phyloP scores from a whole-genome alignment of 1,284 basidiomycete genomes.

The Tetrapyrgos nigripes region DNA sequence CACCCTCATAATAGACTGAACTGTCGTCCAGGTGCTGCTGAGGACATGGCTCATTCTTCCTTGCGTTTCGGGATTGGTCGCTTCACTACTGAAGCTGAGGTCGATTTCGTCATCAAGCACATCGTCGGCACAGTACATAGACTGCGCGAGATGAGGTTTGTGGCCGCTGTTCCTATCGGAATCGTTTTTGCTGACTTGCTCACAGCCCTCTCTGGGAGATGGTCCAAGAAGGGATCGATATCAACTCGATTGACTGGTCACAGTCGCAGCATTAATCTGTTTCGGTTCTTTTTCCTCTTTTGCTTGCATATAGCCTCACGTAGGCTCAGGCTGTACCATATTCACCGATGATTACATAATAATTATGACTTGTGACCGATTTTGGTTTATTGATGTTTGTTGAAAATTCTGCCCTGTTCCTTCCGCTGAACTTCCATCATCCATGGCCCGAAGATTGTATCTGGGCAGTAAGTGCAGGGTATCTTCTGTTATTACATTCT shows the following conservation, averaged over 20 bases:
- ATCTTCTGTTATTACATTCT: slow-evolving; percentile 14
- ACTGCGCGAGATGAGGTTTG: slow-evolving; percentile 63
- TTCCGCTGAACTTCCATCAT: slow-evolving; percentile 45
- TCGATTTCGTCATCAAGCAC: slow-evolving; percentile 93
- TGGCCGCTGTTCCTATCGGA: slow-evolving; percentile 12
- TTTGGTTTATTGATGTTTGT: not conserved
- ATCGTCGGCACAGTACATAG: slow-evolving; percentile 83
- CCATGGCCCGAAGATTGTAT: slow-evolving; percentile 83
- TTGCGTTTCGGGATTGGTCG: slow-evolving; percentile 97
- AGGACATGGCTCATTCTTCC: slow-evolving; percentile 99
- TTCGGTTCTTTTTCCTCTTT: not conserved
- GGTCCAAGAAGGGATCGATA: slow-evolving; percentile 97
- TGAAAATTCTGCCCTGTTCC: slow-evolving; percentile 23
- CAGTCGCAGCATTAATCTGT: slow-evolving; percentile 57
- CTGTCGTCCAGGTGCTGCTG: slow-evolving; percentile 75
- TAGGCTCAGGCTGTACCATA: too few species aligned
- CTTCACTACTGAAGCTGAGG: slow-evolving; percentile 97
- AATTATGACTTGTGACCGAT: too few species aligned
- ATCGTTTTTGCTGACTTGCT: slow-evolving; percentile 14
- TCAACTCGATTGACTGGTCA: slow-evolving; percentile 93
- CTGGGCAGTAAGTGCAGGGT: slow-evolving; percentile 70
- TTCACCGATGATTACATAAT: not conserved
- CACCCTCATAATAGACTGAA: slow-evolving; percentile 11
- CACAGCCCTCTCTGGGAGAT: slow-evolving; percentile 94
- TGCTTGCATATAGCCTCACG: too few species aligned